A percentile compares a stretch with the other conserved stretches of the same genome.
These are phyloP conservation scores for Pythium myriotylum DNA, from an alignment of 352 stramenopile species.

Conservation along the genomic window DNA sequence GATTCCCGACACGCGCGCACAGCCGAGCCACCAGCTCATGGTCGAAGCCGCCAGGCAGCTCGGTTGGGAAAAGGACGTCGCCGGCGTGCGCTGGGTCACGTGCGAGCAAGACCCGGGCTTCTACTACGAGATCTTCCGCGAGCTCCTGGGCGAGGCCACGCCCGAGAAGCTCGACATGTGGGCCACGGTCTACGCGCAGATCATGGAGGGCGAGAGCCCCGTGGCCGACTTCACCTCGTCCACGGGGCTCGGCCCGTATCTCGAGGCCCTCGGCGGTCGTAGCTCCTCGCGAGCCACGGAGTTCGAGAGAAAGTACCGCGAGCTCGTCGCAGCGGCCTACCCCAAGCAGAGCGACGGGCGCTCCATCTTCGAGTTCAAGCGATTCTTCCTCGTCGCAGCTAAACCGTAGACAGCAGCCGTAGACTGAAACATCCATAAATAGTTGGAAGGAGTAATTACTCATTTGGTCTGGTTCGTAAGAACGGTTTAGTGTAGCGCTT, in stretches of 20 bases:
- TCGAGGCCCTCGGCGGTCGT: constrained; percentile 46
- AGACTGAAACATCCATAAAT: constrained; percentile 4
- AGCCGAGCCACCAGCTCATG: constrained; percentile 71
- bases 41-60: constrained; percentile 47
- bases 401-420: constrained; percentile 21
- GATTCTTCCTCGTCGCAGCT: constrained; percentile 66
- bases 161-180: constrained; percentile 61
- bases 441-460: constrained; percentile 2
- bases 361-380: constrained; percentile 70
- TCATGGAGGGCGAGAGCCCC: constrained; percentile 54
- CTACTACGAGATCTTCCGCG: constrained; percentile 74
- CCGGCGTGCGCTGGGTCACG: constrained; percentile 65
- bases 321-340: constrained; percentile 58
- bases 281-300: constrained; percentile 22
- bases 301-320: constrained; percentile 60
- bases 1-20: constrained; percentile 64
- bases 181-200: constrained; percentile 57
- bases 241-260: constrained; percentile 52
- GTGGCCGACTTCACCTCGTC: constrained; percentile 44
- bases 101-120: constrained; percentile 61
- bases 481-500: no score
- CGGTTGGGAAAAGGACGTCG: constrained; percentile 38
- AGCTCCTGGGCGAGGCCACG: constrained; percentile 9
- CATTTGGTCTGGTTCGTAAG: no score
- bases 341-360: constrained; percentile 54